Conservation (phyloP, 148 eudicot genomes). For the Dianthus caryophyllus region DNA sequence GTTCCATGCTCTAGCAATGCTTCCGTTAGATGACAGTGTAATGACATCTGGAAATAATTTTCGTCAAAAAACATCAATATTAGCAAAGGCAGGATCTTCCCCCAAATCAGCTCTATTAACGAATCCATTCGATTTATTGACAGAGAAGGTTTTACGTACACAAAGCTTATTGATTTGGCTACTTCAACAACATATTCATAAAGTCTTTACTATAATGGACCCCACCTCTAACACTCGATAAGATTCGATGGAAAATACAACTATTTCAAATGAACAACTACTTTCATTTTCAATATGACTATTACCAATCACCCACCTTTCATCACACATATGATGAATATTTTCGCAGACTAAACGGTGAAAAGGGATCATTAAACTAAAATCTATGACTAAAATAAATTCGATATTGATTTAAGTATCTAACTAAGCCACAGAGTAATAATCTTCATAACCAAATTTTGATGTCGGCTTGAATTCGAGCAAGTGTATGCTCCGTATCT, state of each 20-base stretch:
- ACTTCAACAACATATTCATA: background rate
- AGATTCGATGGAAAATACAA: no score
- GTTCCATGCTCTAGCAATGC: slow-evolving; percentile 91
- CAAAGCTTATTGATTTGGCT: background rate
- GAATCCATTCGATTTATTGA: background rate
- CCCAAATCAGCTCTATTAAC: background rate
- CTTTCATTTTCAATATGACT: no score
- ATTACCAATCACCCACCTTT: no score
- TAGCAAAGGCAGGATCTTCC: background rate
- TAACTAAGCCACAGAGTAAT: no score
- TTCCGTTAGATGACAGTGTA: slow-evolving; percentile 79
- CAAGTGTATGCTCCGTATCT: no score
- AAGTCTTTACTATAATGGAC: no score
- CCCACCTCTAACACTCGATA: no score
- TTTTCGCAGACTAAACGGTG: background rate
- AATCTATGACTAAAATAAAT: background rate
- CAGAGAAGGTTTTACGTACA: background rate
- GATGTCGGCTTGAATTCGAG: background rate
- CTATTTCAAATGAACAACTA: no score
- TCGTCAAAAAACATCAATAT: slow-evolving; percentile 3
- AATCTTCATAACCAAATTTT: background rate
- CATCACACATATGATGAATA: no score
- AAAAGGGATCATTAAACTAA: background rate
- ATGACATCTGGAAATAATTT: slow-evolving; percentile 53
- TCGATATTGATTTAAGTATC: background rate